Evolutionary conservation across 2,329 filamentous ascomycete species (phyloP), one percentile per base, ranked within the genome.

Genomic region (Pseudogymnoascus sp.): DNA sequence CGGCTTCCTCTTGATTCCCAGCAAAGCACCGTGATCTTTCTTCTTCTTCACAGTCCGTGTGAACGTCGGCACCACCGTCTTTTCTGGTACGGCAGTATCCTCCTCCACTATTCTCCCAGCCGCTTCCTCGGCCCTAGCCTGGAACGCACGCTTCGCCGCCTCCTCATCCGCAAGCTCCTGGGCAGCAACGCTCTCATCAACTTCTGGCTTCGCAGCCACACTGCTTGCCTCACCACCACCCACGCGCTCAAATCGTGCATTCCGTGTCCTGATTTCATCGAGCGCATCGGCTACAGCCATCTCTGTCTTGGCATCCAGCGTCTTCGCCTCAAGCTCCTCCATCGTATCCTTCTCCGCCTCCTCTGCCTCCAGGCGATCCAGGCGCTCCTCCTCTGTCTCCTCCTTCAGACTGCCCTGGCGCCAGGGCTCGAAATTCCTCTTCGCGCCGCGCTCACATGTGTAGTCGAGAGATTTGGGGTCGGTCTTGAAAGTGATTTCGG

Each of bases 401-500:
- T 91, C 82, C 12, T 77, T 79, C 12, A 82, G 78, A 65, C 74
- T 74, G 7, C 78, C 77, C 63, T 84, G 78, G 25, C 91, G 80
- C 94, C 94, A 99, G 0, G 90, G 89, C 75, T 99, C 94, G 67
- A 94, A 94, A 75, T 96, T 97, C 50, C 94, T 83, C 76, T 93
- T 91, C 4, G 93, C 94, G 14, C 94, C 93, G 60, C 83, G 82
- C 82, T 81, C 84, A 76, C 84, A 87, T 59, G 81, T 84, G 73
- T 97, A 99, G 73, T 97, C 93, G 81, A 92, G 91, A 72, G 92
- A 92, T 75, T 95, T 95, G 0, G 94, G 94, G 69, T 99, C 94
- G 0, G 94, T 97, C 67, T 90, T 88, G 79, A 97, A 96, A 0
- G 90, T 92, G 69, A 97, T 96, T 72, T 96, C 91, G 47, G 84